Conservation (phyloP, 108 stramenopile species). For the Stephanodiscus triporus region DNA sequence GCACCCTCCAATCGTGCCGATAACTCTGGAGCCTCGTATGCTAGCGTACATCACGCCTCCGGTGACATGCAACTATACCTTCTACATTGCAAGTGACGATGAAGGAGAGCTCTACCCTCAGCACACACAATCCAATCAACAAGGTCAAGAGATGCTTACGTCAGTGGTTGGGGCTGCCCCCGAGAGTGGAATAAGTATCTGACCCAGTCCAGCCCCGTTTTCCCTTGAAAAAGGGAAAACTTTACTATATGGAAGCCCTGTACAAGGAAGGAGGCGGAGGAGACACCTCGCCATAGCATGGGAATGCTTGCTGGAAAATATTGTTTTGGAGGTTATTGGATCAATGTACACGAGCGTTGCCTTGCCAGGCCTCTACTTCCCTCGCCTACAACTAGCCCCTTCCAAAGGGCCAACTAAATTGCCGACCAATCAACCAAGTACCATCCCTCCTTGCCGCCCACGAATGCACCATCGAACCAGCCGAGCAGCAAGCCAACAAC, state of each 20-base stretch:
- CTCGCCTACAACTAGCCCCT: neutral
- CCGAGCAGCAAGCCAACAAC: no score
- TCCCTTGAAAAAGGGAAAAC: constrained; percentile 1
- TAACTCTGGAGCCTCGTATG: constrained; percentile 3
- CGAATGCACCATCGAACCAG: no score
- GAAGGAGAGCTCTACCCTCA: neutral
- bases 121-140: neutral
- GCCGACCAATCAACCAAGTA: no score
- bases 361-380: neutral
- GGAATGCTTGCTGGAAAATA: neutral
- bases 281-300: constrained; percentile 3
- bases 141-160: neutral
- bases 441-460: no score
- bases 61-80: constrained; percentile 5
- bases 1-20: neutral
- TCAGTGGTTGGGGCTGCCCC: neutral
- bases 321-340: neutral
- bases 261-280: constrained; percentile 4
- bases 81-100: constrained; percentile 17
- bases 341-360: neutral
- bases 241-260: neutral
- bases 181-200: neutral
- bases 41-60: constrained; percentile 9
- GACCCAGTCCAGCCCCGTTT: neutral
- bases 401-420: neutral